A percentile compares a stretch with the other conserved stretches of the same genome.
Evolutionary conservation across 106 monocot genomes (phyloP).

Genomic region (Dioscorea alata): DNA sequence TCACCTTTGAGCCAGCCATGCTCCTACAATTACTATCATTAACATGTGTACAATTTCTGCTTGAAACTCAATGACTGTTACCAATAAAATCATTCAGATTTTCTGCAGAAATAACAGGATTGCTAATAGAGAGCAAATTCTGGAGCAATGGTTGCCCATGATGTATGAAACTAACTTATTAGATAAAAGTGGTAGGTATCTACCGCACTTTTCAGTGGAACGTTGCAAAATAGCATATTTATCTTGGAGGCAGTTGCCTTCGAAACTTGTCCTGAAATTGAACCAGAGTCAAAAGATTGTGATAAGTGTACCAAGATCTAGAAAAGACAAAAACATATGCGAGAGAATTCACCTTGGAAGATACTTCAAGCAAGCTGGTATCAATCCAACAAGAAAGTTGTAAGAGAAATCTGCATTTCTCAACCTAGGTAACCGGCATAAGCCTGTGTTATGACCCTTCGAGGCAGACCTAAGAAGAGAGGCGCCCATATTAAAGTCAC

Average conservation of each 20-base stretch:
- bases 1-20: no score
- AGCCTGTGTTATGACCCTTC: conserved; percentile 22
- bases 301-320: neutral
- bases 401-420: conserved; percentile 72
- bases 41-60: no score
- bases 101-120: no score
- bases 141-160: no score
- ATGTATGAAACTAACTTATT: no score
- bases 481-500: no score
- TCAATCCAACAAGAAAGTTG: conserved; percentile 68
- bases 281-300: neutral
- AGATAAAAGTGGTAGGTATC: no score
- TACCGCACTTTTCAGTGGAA: conserved; percentile 48
- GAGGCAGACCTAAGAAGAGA: conserved; percentile 23
- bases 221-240: conserved; percentile 33
- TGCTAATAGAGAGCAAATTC: no score
- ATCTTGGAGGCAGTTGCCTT: conserved; percentile 71
- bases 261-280: conserved; percentile 56
- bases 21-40: no score
- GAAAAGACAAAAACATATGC: neutral
- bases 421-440: conserved; percentile 44
- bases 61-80: no score
- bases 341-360: conserved; percentile 46
- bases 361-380: conserved; percentile 62
- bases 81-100: no score